Conservation (phyloP, 495 filamentous ascomycete genomes). For the Penicillium ochrochloron region DNA sequence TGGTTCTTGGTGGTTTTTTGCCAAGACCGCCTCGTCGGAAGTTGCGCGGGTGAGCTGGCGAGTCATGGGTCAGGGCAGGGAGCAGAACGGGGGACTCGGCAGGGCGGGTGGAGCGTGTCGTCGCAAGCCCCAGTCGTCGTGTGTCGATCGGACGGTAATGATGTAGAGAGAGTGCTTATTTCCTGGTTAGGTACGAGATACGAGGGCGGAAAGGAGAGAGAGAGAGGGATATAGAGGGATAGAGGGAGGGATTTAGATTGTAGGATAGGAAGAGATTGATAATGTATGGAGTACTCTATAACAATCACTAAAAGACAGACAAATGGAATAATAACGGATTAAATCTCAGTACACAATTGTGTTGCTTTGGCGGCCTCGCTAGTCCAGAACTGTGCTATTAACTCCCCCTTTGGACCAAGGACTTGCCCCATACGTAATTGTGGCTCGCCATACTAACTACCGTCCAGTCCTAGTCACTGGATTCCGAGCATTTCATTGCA, state of each 20-base stretch:
- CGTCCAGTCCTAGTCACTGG: neutral
- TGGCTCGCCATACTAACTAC: neutral
- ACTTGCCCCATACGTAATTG: conserved; percentile 2
- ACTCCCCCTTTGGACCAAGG: neutral
- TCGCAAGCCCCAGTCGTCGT: conserved; percentile 24
- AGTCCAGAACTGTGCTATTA: neutral
- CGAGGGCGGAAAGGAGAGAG: neutral
- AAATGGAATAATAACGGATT: neutral
- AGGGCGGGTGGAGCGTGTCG: conserved; percentile 31
- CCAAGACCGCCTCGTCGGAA: conserved; percentile 18
- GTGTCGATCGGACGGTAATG: conserved; percentile 16
- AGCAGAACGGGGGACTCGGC: conserved; percentile 23
- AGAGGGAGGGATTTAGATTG: neutral
- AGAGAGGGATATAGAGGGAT: neutral
- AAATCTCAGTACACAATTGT: neutral
- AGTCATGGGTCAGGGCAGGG: conserved; percentile 18
- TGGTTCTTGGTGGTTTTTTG: conserved; percentile 14
- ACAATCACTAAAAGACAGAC: neutral
- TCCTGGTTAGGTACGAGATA: conserved; percentile 8
- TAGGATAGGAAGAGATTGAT: neutral
- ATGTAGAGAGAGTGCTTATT: neutral
- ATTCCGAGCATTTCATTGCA: neutral
- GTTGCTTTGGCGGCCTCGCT: neutral
- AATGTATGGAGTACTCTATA: neutral
- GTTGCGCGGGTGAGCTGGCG: conserved; percentile 7